Evolutionary conservation across 208 protist species (phyloP), one percentile per base, ranked within the genome.

Genomic region (Leishmania tarentolae): DNA sequence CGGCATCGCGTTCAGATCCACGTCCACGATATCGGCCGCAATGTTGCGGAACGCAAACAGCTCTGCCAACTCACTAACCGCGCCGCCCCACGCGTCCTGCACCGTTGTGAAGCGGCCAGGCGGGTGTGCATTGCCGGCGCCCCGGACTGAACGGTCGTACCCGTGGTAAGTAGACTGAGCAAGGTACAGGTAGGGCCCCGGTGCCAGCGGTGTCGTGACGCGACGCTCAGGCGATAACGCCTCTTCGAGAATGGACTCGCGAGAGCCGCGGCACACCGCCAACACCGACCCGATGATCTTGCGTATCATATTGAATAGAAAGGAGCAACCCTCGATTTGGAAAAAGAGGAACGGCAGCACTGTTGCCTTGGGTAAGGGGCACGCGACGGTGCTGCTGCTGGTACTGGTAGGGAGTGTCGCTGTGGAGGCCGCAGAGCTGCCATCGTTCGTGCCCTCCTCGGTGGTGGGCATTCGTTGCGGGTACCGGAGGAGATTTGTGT

Each of bases 291-390:
- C 94, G 1, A 97, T 89, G 31, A 97, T 87, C 73, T 97, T 97
- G 72, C 94, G 90, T 78, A 97, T 97, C 94, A 97, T 97, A 69
- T 97, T 97, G 66, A 96, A 93, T 17, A 97, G 85, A 80, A 97
- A 97, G 13, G 92, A 96, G 15, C 83, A 87, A 7, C 94, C 94
- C 65, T 97, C 94, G 61, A 97, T 92, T 70, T 97, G 94, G 53
- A 97, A 94, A 24, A 96, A 71, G 2, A 95, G 57, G 79, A 93
- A 97, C 3, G 94, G 94, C 56, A 94, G 65, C 21, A 80, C 69
- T 52, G 75, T 28, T 28, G 69, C 37, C 3, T 66, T 37, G 56
- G 75, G 65, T 28, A 70, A 73, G 3, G 83, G 65, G 37, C 75
- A 35, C 6, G 31, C 37, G 74, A 15, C 24, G 52, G 31, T 5